Evolutionary conservation across 2,329 filamentous ascomycete species (phyloP), one percentile per base, ranked within the genome.

Genomic region (Fusarium siculi): DNA sequence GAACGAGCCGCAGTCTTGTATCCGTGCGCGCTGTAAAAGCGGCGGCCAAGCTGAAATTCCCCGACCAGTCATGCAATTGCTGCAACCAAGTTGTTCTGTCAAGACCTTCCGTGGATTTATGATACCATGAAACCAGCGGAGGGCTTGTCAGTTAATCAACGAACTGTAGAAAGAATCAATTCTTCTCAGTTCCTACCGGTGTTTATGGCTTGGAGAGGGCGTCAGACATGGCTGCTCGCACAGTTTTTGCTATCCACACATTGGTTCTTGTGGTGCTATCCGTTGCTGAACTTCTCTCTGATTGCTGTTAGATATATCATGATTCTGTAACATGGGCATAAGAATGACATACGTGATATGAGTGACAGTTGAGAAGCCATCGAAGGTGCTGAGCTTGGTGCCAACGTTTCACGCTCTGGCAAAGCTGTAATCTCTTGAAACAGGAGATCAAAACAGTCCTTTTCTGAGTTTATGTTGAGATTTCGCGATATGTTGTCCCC

Each of bases 191-290:
- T 12, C 4, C 14, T 9, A 9, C 11, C 21, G 7, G 16, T 14
- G 19, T 18, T 75, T 63, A 79, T 62, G 73, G 62, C 14, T 66
- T 63, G 9, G 74, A 73, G 7, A 77, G 30, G 3, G 77, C 74
- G 9, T 74, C 72, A 15, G 74, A 67, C 74, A 81, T 79, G 36
- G 79, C 80, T 9, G 76, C 59, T 9, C 78, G 77, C 34, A 81
- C 77, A 14, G 80, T 81, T 43, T 73, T 77, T 39, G 77, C 76
- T 59, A 82, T 79, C 74, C 78, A 76, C 18, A 78, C 76, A 59
- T 81, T 81, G 9, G 76, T 81, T 21, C 43, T 61, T 6, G 74
- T 68, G 5, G 72, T 69, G 5, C 69, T 70, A 18, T 72, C 67
- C 1, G 32, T 25, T 7, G 53, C 47, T 4, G 56, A 47, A 9